Evolutionary conservation across 2,329 filamentous ascomycete genomes (phyloP).

Genomic region (Colletotrichum simmondsii): DNA sequence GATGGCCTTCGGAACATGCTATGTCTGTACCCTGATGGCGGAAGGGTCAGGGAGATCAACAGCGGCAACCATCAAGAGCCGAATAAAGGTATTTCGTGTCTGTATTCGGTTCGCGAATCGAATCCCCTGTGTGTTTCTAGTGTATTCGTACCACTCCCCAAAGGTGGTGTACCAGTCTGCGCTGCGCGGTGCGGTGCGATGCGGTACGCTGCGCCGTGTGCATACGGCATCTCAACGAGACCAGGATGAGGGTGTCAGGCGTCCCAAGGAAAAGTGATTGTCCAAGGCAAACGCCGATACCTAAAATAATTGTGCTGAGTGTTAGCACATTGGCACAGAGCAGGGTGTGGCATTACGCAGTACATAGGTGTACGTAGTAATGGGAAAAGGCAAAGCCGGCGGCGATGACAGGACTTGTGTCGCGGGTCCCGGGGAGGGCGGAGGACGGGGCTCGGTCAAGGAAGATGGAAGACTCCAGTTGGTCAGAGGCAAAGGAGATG

Average conservation of each 20-base stretch:
- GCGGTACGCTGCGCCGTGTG: constrained; percentile 11
- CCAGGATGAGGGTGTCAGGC: neutral
- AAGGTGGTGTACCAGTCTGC: neutral
- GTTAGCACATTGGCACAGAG: neutral
- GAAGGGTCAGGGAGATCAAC: constrained; percentile 7
- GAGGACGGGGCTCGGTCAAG: constrained; percentile 29
- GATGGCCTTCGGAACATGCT: neutral
- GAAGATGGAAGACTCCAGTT: constrained; percentile 13
- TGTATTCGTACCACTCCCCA: neutral
- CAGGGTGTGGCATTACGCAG: neutral
- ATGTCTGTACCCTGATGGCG: constrained; percentile 1
- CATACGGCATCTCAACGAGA: constrained; percentile 22
- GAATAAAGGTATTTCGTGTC: neutral
- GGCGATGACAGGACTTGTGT: constrained; percentile 17
- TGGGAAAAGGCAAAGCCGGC: neutral
- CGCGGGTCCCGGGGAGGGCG: constrained; percentile 27
- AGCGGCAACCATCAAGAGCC: neutral
- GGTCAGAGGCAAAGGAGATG: constrained; percentile 12
- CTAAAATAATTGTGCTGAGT: neutral
- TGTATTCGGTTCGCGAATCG: constrained; percentile 13
- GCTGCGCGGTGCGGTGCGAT: neutral
- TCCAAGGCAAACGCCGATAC: neutral
- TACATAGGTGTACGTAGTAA: neutral
- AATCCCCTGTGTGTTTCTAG: neutral
- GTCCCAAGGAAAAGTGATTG: constrained; percentile 18